Conservation (phyloP, 2,329 filamentous ascomycete species). For the Apiospora saccharicola region DNA sequence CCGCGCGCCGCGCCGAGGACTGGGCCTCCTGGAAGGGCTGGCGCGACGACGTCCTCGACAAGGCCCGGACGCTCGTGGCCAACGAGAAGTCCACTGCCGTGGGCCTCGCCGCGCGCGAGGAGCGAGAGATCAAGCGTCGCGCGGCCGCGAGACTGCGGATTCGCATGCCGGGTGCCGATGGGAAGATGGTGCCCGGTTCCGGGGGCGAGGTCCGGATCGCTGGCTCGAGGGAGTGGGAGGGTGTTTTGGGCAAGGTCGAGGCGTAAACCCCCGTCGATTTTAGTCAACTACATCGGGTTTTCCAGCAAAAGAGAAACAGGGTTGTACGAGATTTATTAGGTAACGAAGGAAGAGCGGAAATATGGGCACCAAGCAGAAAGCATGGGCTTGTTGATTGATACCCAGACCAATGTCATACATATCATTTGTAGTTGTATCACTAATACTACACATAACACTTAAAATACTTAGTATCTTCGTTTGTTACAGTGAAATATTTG, state of each 20-base stretch:
- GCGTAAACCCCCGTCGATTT: constrained; percentile 30
- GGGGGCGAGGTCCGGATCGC: constrained; percentile 58
- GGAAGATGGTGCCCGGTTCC: constrained; percentile 50
- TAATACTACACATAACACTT: neutral
- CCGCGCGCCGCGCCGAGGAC: constrained; percentile 70
- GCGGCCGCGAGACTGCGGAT: constrained; percentile 60
- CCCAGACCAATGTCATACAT: constrained; percentile 24
- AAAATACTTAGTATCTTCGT: neutral
- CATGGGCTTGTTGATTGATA: constrained; percentile 27
- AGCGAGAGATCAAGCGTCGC: constrained; percentile 41
- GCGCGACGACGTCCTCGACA: constrained; percentile 62
- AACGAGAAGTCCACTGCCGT: constrained; percentile 26
- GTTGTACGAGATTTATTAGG: constrained; percentile 22
- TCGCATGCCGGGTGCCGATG: constrained; percentile 54
- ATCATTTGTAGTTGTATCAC: constrained; percentile 27
- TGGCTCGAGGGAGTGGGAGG: constrained; percentile 63
- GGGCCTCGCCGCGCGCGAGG: constrained; percentile 30
- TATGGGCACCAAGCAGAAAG: constrained; percentile 13
- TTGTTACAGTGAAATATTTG: neutral
- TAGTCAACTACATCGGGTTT: neutral
- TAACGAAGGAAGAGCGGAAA: neutral
- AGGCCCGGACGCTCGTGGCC: constrained; percentile 52
- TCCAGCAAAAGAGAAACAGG: neutral
- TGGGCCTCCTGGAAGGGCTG: constrained; percentile 68
- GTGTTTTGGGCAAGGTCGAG: constrained; percentile 54